Evolutionary conservation across 2,329 filamentous ascomycete species (phyloP), one percentile per base, ranked within the genome.

Genomic region (Colletotrichum sp.): DNA sequence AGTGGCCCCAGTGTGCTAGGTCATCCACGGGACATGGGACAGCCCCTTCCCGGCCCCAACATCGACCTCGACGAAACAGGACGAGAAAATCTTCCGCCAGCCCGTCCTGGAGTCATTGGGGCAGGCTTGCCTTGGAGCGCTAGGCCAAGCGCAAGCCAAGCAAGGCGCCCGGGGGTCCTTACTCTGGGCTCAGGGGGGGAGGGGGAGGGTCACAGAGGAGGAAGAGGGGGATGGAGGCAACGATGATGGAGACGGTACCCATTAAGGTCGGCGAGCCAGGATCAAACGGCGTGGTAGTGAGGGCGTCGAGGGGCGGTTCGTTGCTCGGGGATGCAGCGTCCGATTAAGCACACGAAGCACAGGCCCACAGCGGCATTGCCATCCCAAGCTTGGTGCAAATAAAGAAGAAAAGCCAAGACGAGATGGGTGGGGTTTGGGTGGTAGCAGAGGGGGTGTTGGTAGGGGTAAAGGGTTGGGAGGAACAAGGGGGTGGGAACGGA

Each of bases 381-480:
- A 77, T 81, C 79, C 77, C 77, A 80, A 78, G 75, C 77, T 72
- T 24, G 62, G 71, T 26, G 55, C 69, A 75, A 77, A 71, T 67
- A 67, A 78, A 72, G 72, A 72, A 77, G 57, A 72, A 75, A 74
- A 72, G 72, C 74, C 55, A 72, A 79, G 72, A 76, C 44, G 68
- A 78, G 74, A 68, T 72, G 76, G 71, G 73, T 73, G 66, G 67
- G 60, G 32, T 26, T 64, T 44, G 62, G 21, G 34, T 64, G 32
- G 21, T 64, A 21, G 59, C 18, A 32, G 59, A 32, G 68, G 72
- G n/a, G 55, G 60, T 65, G 34, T 39, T 68, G 21, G 68, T 26
- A 62, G 62, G 69, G 68, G 60, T 65, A 4, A 49, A 68, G 72
- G 62, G 68, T 67, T 68, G 68, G 63, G 68, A 64, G 55, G 69